phyloP scores from a whole-genome alignment of 1,284 basidiomycete genomes.

The Porogramme epimiltina region DNA sequence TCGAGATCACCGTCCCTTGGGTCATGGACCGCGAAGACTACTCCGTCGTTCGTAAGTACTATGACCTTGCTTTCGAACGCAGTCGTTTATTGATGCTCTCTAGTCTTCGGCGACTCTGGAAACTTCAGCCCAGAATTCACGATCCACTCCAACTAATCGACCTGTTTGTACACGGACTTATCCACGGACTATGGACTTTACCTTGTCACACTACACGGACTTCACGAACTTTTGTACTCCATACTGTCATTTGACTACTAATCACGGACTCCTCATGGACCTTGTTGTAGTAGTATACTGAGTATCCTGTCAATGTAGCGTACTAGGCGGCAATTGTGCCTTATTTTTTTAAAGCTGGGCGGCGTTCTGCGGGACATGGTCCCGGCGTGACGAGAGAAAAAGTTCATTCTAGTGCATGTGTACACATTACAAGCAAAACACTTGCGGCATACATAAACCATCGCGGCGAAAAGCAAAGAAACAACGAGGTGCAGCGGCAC shows the following conservation, averaged over 20 bases:
- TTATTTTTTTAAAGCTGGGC: neutral
- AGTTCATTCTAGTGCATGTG: no score
- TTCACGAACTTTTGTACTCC: neutral
- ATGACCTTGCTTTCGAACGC: neutral
- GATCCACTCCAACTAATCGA: no score
- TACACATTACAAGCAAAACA: neutral
- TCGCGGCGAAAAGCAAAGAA: no score
- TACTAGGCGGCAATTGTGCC: neutral
- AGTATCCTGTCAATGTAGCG: neutral
- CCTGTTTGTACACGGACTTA: no score
- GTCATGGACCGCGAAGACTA: conserved; percentile 11
- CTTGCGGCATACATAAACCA: no score
- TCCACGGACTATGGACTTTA: neutral
- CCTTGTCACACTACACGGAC: neutral
- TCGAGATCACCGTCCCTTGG: conserved; percentile 15
- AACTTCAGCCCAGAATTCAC: conserved; percentile 24
- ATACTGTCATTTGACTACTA: neutral
- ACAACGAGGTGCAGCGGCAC: no score
- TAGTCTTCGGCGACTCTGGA: conserved; percentile 29
- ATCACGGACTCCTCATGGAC: neutral
- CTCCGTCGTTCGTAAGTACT: conserved; percentile 10
- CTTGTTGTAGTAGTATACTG: neutral
- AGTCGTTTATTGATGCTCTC: neutral
- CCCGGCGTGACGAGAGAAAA: no score
- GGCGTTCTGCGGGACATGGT: neutral